These are phyloP conservation scores for Nematocida ausubeli DNA, from an alignment of 371 early-diverging fungal genomes.

Conservation along the genomic window DNA sequence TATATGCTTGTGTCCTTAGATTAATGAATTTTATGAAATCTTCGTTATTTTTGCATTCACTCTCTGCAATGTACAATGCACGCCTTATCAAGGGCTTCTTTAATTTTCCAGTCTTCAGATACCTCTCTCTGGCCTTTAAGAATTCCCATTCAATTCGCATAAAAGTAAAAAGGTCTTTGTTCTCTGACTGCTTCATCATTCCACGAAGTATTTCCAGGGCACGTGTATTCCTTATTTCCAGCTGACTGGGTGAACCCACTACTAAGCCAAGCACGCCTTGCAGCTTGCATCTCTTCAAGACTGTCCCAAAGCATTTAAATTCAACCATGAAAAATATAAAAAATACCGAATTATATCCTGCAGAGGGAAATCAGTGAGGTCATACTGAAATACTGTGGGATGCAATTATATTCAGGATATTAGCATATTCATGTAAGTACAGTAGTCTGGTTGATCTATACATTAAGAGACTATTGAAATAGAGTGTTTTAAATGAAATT, in stretches of 20 bases:
- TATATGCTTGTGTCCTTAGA: not conserved
- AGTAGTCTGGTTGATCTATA: too few species aligned
- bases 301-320: not conserved
- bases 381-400: too few species aligned
- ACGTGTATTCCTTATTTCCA: constrained; percentile 9
- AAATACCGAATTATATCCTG: not conserved
- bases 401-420: too few species aligned
- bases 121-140: constrained; percentile 15
- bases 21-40: not conserved
- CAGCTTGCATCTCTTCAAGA: constrained; percentile 37
- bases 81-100: constrained; percentile 20
- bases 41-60: not conserved
- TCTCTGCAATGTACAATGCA: not conserved
- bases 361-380: too few species aligned
- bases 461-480: too few species aligned
- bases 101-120: not conserved
- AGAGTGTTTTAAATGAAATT: too few species aligned
- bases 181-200: not conserved
- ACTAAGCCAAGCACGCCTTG: not conserved
- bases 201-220: constrained; percentile 30
- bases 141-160: constrained; percentile 37
- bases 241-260: not conserved
- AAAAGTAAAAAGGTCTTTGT: not conserved
- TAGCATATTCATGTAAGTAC: too few species aligned
- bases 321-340: constrained; percentile 13